These are phyloP conservation scores for Malus hybrid DNA, from an alignment of 331 rosid species.

Conservation along the genomic window DNA sequence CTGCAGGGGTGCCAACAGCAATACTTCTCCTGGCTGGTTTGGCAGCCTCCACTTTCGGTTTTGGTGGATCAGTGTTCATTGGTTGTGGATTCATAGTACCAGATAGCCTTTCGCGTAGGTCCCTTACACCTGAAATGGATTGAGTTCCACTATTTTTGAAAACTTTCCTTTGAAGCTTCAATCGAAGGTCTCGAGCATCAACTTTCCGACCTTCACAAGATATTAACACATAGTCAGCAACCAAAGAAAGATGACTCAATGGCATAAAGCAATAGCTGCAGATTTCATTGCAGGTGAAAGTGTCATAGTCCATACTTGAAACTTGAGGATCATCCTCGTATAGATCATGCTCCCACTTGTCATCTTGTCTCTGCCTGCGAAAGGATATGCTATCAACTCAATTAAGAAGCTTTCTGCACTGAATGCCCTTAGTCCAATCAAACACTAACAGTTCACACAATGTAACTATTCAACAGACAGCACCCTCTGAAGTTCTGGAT, in stretches of 20 bases:
- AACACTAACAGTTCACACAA: not conserved
- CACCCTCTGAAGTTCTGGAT: not conserved
- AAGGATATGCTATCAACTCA: constrained; percentile 9
- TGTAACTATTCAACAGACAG: not conserved
- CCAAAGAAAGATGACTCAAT: constrained; percentile 24
- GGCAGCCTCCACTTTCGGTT: constrained; percentile 34
- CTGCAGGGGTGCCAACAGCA: constrained; percentile 30
- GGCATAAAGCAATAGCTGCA: constrained; percentile 27
- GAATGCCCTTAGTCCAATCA: not conserved
- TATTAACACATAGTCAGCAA: constrained; percentile 49
- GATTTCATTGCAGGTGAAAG: constrained; percentile 25
- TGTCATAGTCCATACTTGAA: constrained; percentile 61
- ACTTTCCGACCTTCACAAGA: constrained; percentile 62
- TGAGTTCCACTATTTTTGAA: constrained; percentile 62
- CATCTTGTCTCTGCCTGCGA: constrained; percentile 91
- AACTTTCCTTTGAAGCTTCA: constrained; percentile 85
- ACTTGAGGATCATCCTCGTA: constrained; percentile 45
- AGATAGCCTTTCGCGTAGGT: constrained; percentile 68
- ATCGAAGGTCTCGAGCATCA: constrained; percentile 82
- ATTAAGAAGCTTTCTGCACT: not conserved
- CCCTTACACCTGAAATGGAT: constrained; percentile 46
- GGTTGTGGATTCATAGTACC: constrained; percentile 65
- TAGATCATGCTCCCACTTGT: constrained; percentile 99
- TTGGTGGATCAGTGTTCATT: constrained; percentile 47
- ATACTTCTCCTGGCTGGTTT: constrained; percentile 42